These are phyloP conservation scores for Leccinum pseudoinsigne DNA, from an alignment of 1,284 basidiomycete species.

Conservation along the genomic window DNA sequence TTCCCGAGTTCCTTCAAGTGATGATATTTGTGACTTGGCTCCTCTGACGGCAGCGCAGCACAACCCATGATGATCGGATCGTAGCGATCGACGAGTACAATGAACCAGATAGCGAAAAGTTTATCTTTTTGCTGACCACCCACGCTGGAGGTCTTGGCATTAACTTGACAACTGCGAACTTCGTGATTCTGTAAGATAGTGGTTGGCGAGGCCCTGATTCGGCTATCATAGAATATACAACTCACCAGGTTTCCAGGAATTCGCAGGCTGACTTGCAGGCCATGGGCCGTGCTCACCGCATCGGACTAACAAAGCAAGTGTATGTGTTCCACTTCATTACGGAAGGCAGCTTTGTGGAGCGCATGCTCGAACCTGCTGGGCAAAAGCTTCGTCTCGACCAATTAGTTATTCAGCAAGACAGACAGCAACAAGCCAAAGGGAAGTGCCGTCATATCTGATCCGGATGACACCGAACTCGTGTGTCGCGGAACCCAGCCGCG, in stretches of 20 bases:
- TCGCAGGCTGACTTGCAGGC: constrained; percentile 99
- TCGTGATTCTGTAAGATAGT: constrained; percentile 97
- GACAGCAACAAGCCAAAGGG: constrained; percentile 72
- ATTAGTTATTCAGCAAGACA: constrained; percentile 96
- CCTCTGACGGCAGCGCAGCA: constrained; percentile 76
- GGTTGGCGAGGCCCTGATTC: constrained; percentile 66
- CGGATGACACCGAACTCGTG: not conserved
- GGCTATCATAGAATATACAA: not conserved
- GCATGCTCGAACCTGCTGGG: constrained; percentile 95
- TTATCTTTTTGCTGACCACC: constrained; percentile 96
- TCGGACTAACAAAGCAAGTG: constrained; percentile 98
- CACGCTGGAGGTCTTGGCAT: constrained; percentile 99
- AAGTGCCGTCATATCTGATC: constrained; percentile 14
- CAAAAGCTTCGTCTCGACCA: constrained; percentile 97
- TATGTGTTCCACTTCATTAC: constrained; percentile 99
- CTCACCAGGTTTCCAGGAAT: constrained; percentile 57
- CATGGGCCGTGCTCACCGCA: constrained; percentile 99
- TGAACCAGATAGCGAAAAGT: constrained; percentile 92
- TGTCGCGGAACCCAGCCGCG: constrained; percentile 51
- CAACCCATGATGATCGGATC: constrained; percentile 96
- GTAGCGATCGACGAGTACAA: constrained; percentile 98
- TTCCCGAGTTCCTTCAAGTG: constrained; percentile 15
- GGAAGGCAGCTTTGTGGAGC: constrained; percentile 95
- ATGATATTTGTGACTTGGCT: not conserved
- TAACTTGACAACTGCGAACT: constrained; percentile 93